phyloP scores from a whole-genome alignment of 2,329 filamentous ascomycete genomes.

The Trichoderma sp. region DNA sequence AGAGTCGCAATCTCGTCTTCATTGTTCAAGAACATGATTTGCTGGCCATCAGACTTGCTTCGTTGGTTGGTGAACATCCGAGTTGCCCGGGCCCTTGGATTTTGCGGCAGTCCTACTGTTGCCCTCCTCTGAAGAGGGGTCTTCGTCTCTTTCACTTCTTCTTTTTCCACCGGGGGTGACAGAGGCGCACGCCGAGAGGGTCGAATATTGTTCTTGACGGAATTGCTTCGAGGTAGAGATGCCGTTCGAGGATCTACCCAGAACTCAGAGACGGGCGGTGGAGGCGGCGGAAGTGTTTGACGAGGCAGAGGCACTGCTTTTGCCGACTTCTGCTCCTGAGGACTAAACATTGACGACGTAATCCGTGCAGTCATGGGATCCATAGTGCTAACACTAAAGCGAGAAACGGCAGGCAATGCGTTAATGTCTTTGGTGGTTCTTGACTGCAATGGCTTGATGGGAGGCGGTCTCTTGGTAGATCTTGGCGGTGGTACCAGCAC shows the following conservation, averaged over 20 bases:
- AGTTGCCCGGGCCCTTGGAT: constrained; percentile 45
- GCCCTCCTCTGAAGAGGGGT: constrained; percentile 46
- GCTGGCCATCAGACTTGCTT: constrained; percentile 41
- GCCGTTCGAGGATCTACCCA: constrained; percentile 24
- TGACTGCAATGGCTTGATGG: neutral
- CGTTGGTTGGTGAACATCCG: constrained; percentile 33
- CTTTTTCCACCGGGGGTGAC: constrained; percentile 26
- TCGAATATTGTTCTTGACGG: constrained; percentile 34
- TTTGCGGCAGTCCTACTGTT: constrained; percentile 50
- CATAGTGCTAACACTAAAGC: neutral
- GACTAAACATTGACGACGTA: neutral
- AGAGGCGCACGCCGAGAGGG: constrained; percentile 34
- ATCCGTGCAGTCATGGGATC: constrained; percentile 9
- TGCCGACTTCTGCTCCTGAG: neutral
- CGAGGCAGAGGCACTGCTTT: neutral
- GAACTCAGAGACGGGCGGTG: neutral
- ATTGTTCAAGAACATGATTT: constrained; percentile 57
- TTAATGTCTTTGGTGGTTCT: neutral
- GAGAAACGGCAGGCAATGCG: neutral
- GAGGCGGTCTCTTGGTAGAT: constrained; percentile 12
- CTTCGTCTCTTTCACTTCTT: constrained; percentile 31
- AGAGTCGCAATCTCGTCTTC: constrained; percentile 40
- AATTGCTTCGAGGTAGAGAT: constrained; percentile 35
- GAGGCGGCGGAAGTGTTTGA: neutral
- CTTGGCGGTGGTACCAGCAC: constrained; percentile 5